Evolutionary conservation across 495 filamentous ascomycete species (phyloP).

Genomic region (Daldinia decipiens): DNA sequence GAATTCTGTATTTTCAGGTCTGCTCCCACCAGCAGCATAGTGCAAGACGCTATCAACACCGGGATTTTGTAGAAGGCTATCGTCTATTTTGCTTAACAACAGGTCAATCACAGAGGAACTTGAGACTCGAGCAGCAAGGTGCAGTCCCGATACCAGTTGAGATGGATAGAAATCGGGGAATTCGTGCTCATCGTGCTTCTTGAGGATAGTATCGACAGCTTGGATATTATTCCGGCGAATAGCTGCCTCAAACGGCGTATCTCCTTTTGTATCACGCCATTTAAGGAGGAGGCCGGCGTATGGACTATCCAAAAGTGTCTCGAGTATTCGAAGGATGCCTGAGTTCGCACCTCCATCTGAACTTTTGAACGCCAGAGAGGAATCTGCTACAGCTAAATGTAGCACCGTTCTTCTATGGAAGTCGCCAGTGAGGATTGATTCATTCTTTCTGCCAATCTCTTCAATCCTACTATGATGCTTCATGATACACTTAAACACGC

Average conservation of each 20-base stretch:
- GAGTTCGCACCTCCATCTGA: constrained; percentile 17
- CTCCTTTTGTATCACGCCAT: constrained; percentile 24
- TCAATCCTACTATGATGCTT: constrained; percentile 17
- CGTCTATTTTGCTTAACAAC: constrained; percentile 7
- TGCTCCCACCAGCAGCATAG: constrained; percentile 31
- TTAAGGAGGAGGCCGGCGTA: constrained; percentile 17
- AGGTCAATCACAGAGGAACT: constrained; percentile 21
- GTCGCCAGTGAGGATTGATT: constrained; percentile 22
- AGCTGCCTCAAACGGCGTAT: constrained; percentile 36
- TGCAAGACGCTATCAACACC: constrained; percentile 17
- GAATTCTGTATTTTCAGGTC: constrained; percentile 30
- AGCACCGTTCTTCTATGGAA: constrained; percentile 24
- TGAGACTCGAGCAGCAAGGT: constrained; percentile 23
- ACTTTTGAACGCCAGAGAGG: constrained; percentile 30
- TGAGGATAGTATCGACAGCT: constrained; percentile 34
- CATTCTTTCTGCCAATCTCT: constrained; percentile 12
- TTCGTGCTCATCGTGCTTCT: constrained; percentile 18
- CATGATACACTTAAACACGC: constrained; percentile 33
- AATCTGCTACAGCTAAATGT: constrained; percentile 32
- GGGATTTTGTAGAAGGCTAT: constrained; percentile 10
- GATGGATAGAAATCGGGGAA: constrained; percentile 20
- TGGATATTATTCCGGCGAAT: constrained; percentile 38
- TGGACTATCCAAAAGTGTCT: constrained; percentile 31
- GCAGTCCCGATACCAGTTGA: constrained; percentile 23
- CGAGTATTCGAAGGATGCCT: constrained; percentile 33